These are phyloP conservation scores for Linum trigynum DNA, from an alignment of 345 rosid species.

Conservation along the genomic window DNA sequence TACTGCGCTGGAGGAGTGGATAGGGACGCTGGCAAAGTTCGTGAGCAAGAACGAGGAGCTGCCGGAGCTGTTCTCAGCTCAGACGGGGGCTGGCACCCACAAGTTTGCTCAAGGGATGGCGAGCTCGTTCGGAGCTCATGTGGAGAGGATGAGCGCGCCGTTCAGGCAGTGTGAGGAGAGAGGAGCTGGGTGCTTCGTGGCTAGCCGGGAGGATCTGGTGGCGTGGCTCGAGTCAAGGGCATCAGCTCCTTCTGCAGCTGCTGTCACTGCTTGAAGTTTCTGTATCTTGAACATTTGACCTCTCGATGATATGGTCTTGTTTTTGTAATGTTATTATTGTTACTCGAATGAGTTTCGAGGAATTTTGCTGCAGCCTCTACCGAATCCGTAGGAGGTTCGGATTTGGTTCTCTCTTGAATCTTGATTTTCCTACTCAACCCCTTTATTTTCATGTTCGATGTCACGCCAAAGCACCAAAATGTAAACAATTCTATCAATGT, in stretches of 20 bases:
- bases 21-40: conserved; percentile 52
- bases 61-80: conserved; percentile 64
- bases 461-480: too few relatives aligned
- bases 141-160: conserved; percentile 57
- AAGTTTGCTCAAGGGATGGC: conserved; percentile 74
- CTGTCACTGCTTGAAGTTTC: conserved; percentile 15
- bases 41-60: conserved; percentile 55
- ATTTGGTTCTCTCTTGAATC: too few relatives aligned
- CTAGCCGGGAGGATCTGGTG: conserved; percentile 64
- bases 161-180: conserved; percentile 55
- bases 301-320: too few relatives aligned
- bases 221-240: conserved; percentile 58
- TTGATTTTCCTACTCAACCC: too few relatives aligned
- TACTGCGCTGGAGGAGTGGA: conserved; percentile 89
- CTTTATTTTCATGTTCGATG: too few relatives aligned
- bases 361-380: too few relatives aligned
- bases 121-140: conserved; percentile 59
- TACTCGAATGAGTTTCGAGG: too few relatives aligned
- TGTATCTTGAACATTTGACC: too few relatives aligned
- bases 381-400: too few relatives aligned
- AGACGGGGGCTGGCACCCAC: conserved; percentile 78
- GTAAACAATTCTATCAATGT: too few relatives aligned
- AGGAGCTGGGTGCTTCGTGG: conserved; percentile 65
- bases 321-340: too few relatives aligned
- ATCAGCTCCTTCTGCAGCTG: conserved; percentile 21